Percentiles rank a stretch among this genome's conserved stretches.
These are phyloP conservation scores for Houttuynia cordata DNA, from an alignment of 164 flowering plant species.

Conservation along the genomic window DNA sequence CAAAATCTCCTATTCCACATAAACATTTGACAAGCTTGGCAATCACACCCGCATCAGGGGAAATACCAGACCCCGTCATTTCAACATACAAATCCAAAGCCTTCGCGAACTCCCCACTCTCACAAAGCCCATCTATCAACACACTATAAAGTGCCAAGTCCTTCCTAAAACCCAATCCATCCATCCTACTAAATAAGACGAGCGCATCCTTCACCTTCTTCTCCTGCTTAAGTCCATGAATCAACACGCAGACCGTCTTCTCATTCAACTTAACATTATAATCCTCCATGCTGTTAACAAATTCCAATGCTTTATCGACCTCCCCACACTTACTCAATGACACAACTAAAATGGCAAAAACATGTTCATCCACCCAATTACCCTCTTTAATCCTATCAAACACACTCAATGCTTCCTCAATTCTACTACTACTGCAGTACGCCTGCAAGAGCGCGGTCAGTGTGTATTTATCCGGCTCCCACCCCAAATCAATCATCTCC, in stretches of 20 bases:
- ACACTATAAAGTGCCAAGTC: slow-evolving; percentile 51
- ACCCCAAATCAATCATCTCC: slow-evolving; percentile 53
- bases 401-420: slow-evolving; percentile 46
- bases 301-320: slow-evolving; percentile 58
- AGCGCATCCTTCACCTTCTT: slow-evolving; percentile 52
- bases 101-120: slow-evolving; percentile 28
- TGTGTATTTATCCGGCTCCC: slow-evolving; percentile 44
- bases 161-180: slow-evolving; percentile 30
- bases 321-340: slow-evolving; percentile 58
- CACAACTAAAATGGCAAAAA: slow-evolving; percentile 38
- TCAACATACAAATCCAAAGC: slow-evolving; percentile 49
- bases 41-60: slow-evolving; percentile 40
- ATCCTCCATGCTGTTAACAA: slow-evolving; percentile 49
- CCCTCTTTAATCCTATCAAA: slow-evolving; percentile 36
- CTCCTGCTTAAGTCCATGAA: slow-evolving; percentile 61
- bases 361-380: slow-evolving; percentile 61
- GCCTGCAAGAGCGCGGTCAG: slow-evolving; percentile 54
- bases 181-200: slow-evolving; percentile 54
- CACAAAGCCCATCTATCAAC: slow-evolving; percentile 62
- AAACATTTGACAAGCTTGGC: slow-evolving; percentile 30
- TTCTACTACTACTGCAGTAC: slow-evolving; percentile 52
- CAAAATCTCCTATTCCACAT: slow-evolving; percentile 27
- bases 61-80: slow-evolving; percentile 45
- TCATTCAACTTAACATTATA: slow-evolving; percentile 39
- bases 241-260: slow-evolving; percentile 49